Evolutionary conservation across 2,329 filamentous ascomycete species (phyloP), one percentile per base, ranked within the genome.

Genomic region (Beauveria bassiana): DNA sequence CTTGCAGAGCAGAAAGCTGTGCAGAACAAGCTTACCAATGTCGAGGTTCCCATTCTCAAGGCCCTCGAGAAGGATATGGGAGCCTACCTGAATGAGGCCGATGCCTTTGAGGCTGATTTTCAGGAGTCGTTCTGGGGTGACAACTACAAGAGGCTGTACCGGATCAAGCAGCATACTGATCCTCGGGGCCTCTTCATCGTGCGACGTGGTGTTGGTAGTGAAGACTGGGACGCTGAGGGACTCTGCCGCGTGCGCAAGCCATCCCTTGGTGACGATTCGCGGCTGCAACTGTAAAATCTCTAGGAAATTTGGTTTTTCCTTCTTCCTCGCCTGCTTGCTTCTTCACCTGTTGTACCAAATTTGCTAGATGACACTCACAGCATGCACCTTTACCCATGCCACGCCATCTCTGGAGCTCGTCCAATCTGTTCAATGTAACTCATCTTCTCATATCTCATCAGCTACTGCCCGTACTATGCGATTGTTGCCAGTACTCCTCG

Each of bases 111-210:
- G 55, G 70, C 70, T 1, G 66, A 70, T 58, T 76, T 73, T 49
- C 72, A 74, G 38, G 68, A 70, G 53, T 71, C 73, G 0, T 76
- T 72, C 47, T 76, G 72, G 65, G 73, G 74, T 3, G 67, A 66
- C 3, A 72, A 73, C 46, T 75, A 76, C 42, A 63, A 67, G 38
- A 66, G 68, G 31, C 58, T 76, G 9, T 73, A 73, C 40, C 34
- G 66, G 50, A 61, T 76, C 1, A 76, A 76, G 68, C 68, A 72
- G 63, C 64, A 70, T 62, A 63, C 71, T 22, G 73, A 76, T 16
- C 73, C 73, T n/a, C 67, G 66, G 28, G 69, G 70, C 7, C 54
- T 76, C 0, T 73, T 76, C 28, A 74, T 74, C 51, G 69, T 71
- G 7, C 69, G 71, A 38, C 73, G 70, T 20, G 73, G 72, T 20